Base-by-base conservation (phyloP, 2,329 filamentous ascomycete species). In the Neonectria sp. region DNA sequence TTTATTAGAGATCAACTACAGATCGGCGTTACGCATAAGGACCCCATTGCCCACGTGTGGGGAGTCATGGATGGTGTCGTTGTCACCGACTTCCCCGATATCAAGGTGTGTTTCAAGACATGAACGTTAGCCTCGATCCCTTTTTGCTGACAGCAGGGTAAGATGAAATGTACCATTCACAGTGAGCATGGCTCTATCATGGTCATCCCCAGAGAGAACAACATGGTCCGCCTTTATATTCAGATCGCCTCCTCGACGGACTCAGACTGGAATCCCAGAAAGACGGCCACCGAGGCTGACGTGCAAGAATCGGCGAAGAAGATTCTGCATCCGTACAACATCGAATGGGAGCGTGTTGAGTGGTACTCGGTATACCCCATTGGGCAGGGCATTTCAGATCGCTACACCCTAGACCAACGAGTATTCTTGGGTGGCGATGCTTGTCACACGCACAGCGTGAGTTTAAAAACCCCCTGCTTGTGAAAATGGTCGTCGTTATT, bases 331-430 rank as follows among this genome's bases (percentile, higher is more conserved):
- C 91, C 92, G 2, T 93, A 93, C 76, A 86, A 82, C 6, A 91
- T 93, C 63, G 86, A 89, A 65, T 93, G 91, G 85, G 90, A 91
- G 68, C 83, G 84, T 7, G 87, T 92, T 1, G 90, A 92, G 73
- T 93, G 92, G 92, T 94, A 89, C 80, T 92, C 92, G 0, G 91
- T 92, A 2, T 94, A 94, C 73, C 91, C 92, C 51, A 93, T 94
- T 68, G 91, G 92, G 9, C 92, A 94, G 78, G 91, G 92, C 0
- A 91, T 93, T 37, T 87, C 91, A 2, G 90, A 92, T 62, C 88
- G 85, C 21, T 92, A 92, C 73, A 92, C 91, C 0, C 79, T 91
- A 56, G 88, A 92, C 66, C 86, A 92, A 70, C 86, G 92, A 58
- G 90, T 94, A 2, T 94, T 94, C 77, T 85, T 95, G 31, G 91